Evolutionary conservation across 306 rosid species (phyloP).

Genomic region (Cicer arietinum): DNA sequence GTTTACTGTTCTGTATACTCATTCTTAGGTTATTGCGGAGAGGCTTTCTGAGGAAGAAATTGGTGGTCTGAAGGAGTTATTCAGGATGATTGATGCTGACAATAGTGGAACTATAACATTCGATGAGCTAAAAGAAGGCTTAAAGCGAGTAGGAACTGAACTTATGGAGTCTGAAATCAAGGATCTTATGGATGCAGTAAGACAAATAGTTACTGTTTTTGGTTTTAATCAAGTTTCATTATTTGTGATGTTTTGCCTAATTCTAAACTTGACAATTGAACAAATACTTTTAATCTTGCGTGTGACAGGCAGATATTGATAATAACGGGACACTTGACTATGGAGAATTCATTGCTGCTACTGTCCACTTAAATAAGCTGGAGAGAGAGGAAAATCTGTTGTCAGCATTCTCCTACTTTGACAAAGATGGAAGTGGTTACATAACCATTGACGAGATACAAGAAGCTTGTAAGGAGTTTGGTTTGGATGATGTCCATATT

Average conservation of each 20-base stretch:
- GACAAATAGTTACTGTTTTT: constrained; percentile 22
- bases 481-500: constrained; percentile 57
- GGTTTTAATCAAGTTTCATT: constrained; percentile 12
- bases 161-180: constrained; percentile 65
- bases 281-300: constrained; percentile 15
- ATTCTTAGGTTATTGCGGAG: constrained; percentile 61
- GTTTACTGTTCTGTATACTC: constrained; percentile 26
- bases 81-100: constrained; percentile 61
- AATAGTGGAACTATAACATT: constrained; percentile 67
- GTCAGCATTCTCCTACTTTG: constrained; percentile 64
- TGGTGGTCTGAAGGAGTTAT: constrained; percentile 66
- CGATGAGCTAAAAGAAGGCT: constrained; percentile 65
- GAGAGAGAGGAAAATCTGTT: constrained; percentile 66
- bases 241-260: constrained; percentile 16
- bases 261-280: constrained; percentile 11
- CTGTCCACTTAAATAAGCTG: constrained; percentile 65
- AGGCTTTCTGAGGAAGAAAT: constrained; percentile 72
- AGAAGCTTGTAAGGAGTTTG: constrained; percentile 65
- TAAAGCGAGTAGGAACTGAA: constrained; percentile 61
- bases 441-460: constrained; percentile 68
- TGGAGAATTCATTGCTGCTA: constrained; percentile 67
- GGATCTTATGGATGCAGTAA: constrained; percentile 70
- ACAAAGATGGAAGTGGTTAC: constrained; percentile 67
- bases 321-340: constrained; percentile 64
- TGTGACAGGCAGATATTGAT: constrained; percentile 63